These are phyloP conservation scores for Curvularia spicifera DNA, from an alignment of 2,329 filamentous ascomycete genomes.

Conservation along the genomic window DNA sequence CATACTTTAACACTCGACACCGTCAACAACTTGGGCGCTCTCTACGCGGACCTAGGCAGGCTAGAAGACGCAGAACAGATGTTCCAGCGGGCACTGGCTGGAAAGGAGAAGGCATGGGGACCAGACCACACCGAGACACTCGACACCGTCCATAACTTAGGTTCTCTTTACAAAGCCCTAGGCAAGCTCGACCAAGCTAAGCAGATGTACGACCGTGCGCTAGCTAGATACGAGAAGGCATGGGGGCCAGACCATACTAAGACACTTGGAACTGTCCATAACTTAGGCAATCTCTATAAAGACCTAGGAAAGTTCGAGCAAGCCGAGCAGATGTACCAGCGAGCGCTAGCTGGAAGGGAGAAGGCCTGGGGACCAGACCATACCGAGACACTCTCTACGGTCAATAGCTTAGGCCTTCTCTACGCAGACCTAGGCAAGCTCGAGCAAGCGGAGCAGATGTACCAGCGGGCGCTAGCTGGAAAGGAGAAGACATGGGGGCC, in stretches of 20 bases:
- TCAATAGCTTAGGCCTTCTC: too few species aligned
- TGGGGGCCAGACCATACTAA: constrained; percentile 19
- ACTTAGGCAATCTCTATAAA: constrained; percentile 8
- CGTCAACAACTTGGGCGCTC: too few species aligned
- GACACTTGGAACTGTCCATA: constrained; percentile 18
- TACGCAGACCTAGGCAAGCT: too few species aligned
- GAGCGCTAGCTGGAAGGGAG: too few species aligned
- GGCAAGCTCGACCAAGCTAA: constrained; percentile 12
- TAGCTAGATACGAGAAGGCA: too few species aligned
- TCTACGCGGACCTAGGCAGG: constrained; percentile 7
- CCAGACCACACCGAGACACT: too few species aligned
- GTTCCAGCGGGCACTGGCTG: constrained; percentile 8
- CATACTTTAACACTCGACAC: constrained; percentile 27
- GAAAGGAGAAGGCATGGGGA: constrained; percentile 21
- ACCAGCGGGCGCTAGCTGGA: too few species aligned
- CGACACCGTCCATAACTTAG: constrained; percentile 12
- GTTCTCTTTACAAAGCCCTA: too few species aligned
- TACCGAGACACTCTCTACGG: too few species aligned
- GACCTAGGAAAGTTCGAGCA: constrained; percentile 6
- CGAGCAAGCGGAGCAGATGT: too few species aligned
- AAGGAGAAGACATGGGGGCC: too few species aligned
- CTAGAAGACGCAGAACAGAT: constrained; percentile 10
- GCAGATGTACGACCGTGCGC: constrained; percentile 20
- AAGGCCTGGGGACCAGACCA: too few species aligned
- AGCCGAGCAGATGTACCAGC: constrained; percentile 11